Base-by-base conservation (phyloP, 331 rosid species). In the Quercus lobata region DNA sequence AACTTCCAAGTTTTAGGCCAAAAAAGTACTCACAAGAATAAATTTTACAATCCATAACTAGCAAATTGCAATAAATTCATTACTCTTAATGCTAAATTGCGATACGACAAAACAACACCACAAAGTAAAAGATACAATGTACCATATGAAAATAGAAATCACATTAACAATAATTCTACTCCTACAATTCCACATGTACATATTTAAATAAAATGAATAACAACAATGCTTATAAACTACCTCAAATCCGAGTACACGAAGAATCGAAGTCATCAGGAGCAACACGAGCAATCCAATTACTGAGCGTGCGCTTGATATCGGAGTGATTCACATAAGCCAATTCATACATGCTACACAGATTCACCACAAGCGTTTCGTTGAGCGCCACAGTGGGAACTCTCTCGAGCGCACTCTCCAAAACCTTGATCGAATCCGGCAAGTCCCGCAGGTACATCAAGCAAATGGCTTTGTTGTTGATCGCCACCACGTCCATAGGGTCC, bases 191-290 rank as follows among this genome's bases (percentile, higher is more conserved):
- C 66, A 60, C 14, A 22, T 14, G 14, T 60, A n/a, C n/a, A 60
- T 24, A 60, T 35, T 49, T 11, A 68, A 16, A 65, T 21, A 65
- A 65, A 29, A 37, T 62, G 19, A 7, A n/a, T 32, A 37, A 15
- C 34, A 6, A 1, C 6, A 18, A 68, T n/a, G 72, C 34, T 53
- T 18, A 71, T 5, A 11, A 75, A 76, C 57, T 16, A 69, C 29
- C 62, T n/a, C 65, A n/a, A n/a, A 86, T 87, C 41, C 99, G 90
- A 18, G 94, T 95, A 77, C 94, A 89, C 0, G 97, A 52, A 5
- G 97, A 83, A 88, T 95, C 97, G 32, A 95, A 95, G 57, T 95
- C 99, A 82, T 95, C 99, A 7, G 99, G 99, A 21, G 98, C 99
- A 81, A 95, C 96, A 69, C 97, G 91, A 57, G 94, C 90, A 77